Percentiles rank a stretch among this genome's conserved stretches.
Evolutionary conservation across 2,329 filamentous ascomycete genomes (phyloP).

Genomic region (Sarocladium strictum): DNA sequence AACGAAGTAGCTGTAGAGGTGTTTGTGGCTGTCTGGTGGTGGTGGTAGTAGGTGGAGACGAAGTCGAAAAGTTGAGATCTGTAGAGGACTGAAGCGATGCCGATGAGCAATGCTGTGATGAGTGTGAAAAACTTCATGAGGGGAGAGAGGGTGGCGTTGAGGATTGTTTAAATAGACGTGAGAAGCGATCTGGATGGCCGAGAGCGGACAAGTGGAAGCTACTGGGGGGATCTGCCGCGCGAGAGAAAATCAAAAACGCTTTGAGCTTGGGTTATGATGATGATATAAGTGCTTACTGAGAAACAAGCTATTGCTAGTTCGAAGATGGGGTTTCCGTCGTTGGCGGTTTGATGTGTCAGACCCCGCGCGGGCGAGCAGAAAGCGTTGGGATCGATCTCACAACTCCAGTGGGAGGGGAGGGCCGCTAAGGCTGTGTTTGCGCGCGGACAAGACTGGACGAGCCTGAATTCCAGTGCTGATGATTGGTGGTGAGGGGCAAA

Average conservation of each 20-base stretch:
- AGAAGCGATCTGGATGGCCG: background rate
- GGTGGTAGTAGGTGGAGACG: constrained; percentile 12
- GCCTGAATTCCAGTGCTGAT: too few species aligned
- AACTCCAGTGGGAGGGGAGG: too few species aligned
- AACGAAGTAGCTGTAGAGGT: constrained; percentile 8
- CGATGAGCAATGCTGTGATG: constrained; percentile 23
- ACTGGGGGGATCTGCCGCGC: constrained; percentile 4
- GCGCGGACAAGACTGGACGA: too few species aligned
- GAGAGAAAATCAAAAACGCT: background rate
- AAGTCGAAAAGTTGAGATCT: constrained; percentile 18
- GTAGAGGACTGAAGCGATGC: constrained; percentile 22
- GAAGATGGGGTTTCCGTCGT: background rate
- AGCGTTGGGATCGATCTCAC: too few species aligned
- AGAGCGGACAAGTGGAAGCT: background rate
- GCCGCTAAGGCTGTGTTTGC: background rate
- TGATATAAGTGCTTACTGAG: constrained; percentile 4
- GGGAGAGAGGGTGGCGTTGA: constrained; percentile 1
- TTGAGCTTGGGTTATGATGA: background rate
- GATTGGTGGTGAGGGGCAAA: background rate
- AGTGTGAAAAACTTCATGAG: constrained; percentile 26
- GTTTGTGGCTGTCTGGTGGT: background rate
- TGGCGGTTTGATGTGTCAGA: background rate
- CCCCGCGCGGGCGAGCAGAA: background rate
- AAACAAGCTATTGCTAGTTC: background rate
- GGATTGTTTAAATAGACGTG: constrained; percentile 1